phyloP scores from a whole-genome alignment of 257 asterid species.

The Solanum clarkiae region DNA sequence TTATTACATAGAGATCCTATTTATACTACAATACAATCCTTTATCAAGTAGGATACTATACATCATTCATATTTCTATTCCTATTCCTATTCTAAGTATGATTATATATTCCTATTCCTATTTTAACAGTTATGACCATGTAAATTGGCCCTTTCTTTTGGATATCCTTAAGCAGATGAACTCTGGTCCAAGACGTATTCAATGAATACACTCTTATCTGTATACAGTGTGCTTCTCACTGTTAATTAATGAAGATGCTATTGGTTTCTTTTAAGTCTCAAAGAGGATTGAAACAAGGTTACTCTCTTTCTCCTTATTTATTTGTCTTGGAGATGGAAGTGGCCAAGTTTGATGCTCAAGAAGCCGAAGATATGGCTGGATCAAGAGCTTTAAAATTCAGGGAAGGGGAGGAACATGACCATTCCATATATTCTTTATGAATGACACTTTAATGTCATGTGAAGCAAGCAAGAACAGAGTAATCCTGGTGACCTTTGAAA shows the following conservation, averaged over 20 bases:
- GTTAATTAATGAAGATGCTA: neutral
- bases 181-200: neutral
- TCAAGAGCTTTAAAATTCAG: neutral
- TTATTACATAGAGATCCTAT: too few species aligned
- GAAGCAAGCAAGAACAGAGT: neutral
- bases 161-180: neutral
- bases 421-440: neutral
- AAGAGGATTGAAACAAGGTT: neutral
- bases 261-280: neutral
- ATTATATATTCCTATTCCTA: too few species aligned
- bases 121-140: neutral
- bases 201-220: neutral
- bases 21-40: too few species aligned
- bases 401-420: neutral
- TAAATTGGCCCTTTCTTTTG: neutral
- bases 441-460: neutral
- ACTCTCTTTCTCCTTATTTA: neutral
- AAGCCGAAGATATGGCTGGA: neutral
- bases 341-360: neutral
- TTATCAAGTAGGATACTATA: too few species aligned
- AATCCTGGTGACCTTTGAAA: neutral
- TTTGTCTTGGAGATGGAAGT: neutral
- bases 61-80: too few species aligned
- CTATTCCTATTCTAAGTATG: too few species aligned
- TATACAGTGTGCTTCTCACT: neutral